Evolutionary conservation across 768 basidiomycete species (phyloP), one percentile per base, ranked within the genome.

Genomic region (Amanita phalloides): DNA sequence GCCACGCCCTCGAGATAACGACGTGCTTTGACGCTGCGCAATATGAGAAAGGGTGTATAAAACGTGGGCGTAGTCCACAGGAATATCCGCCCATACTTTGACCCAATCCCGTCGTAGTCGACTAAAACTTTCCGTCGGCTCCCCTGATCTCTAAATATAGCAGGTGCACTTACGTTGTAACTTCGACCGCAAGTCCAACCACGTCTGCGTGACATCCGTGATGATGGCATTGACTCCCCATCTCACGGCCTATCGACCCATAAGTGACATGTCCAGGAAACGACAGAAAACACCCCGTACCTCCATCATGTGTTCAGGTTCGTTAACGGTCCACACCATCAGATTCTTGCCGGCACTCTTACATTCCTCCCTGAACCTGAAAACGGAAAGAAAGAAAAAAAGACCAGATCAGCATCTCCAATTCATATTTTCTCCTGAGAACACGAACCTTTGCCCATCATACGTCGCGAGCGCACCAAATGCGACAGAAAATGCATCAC

Each of bases 311-410:
- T 91, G 82, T 49, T 80, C 81, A 8, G 82, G 82, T 43, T 84
- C 76, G 61, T 99, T 99, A 25, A 98, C 95, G 0, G 96, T 99
- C 96, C 94, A 97, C 3, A 92, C 90, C 78, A 94, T 85, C 51
- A 98, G 58, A 57, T 76, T 75, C 76, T 96, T 96, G 17, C 86
- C 86, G 1, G 81, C 81, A 13, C 62, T 71, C 63, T 82, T 82
- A 70, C 90, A 93, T 57, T 93, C 86, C 43, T 72, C 67, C 51
- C 84, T 71, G 72, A 99, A 97, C 71, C 94, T 78, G 58, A 35
- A 51, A 17, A 46, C 39, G 14, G 6, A 38, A 38, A n/a, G n/a
- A n/a, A n/a, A n/a, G n/a, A 42, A 5, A 10, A 26, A 48, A 23
- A 46, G 21, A 45, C 13, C 3, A 30, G 20, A 7, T 21, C 37